phyloP scores from a whole-genome alignment of 2,329 filamentous ascomycete species.

The Sporothrix inflata region DNA sequence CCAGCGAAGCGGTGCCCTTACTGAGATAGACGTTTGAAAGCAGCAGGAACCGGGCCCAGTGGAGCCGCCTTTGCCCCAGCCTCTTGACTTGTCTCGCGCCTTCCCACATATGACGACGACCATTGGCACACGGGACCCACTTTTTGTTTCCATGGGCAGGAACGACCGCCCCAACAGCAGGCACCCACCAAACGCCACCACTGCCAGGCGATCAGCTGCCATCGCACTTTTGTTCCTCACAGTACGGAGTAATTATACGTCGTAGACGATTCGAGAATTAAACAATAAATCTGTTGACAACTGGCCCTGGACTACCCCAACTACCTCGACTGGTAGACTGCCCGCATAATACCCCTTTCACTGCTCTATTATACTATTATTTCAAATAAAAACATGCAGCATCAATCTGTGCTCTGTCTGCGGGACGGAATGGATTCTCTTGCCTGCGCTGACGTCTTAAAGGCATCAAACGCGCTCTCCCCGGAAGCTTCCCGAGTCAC shows the following conservation, averaged over 20 bases:
- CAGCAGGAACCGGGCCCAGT: constrained; percentile 26
- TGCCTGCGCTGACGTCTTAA: background rate
- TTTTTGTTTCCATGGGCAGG: constrained; percentile 26
- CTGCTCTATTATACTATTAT: background rate
- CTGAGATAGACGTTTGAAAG: constrained; percentile 24
- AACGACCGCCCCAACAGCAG: background rate
- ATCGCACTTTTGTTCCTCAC: background rate
- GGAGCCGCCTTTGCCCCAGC: constrained; percentile 27
- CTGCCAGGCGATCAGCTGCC: background rate
- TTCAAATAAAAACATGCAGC: background rate
- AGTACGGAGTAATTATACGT: too few relatives aligned
- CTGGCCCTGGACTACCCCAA: background rate
- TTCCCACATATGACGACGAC: constrained; percentile 32
- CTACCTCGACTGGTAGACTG: background rate
- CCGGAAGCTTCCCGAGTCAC: constrained; percentile 26
- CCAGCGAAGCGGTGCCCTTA: constrained; percentile 17
- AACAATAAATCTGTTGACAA: background rate
- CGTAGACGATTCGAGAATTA: background rate
- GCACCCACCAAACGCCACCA: constrained; percentile 22
- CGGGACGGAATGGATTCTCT: too few relatives aligned
- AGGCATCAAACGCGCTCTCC: background rate
- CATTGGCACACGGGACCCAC: constrained; percentile 19
- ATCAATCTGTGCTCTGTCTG: background rate
- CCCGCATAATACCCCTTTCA: background rate
- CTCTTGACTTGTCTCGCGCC: constrained; percentile 31